phyloP scores from a whole-genome alignment of 495 filamentous ascomycete genomes.

The Podospora sp. region DNA sequence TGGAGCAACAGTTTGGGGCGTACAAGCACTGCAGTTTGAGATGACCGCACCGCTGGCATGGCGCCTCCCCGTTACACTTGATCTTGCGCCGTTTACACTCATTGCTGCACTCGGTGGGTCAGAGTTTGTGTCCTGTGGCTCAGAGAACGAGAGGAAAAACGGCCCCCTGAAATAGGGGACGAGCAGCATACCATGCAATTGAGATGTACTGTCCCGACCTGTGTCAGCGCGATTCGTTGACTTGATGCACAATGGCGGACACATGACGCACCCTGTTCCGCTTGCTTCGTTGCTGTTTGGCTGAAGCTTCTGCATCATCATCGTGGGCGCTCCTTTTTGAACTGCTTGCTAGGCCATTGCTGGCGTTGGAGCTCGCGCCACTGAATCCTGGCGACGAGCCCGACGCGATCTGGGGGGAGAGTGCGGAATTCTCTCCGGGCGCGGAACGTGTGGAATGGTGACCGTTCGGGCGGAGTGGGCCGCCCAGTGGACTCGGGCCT shows the following conservation, averaged over 20 bases:
- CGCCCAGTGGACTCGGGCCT: conserved; percentile 30
- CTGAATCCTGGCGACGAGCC: conserved; percentile 11
- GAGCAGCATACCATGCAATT: conserved; percentile 74
- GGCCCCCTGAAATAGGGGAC: background rate
- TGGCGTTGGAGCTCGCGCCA: background rate
- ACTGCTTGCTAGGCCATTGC: conserved; percentile 1
- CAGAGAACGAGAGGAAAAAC: background rate
- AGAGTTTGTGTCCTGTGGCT: background rate
- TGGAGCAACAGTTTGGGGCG: conserved; percentile 84
- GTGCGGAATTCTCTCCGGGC: conserved; percentile 44
- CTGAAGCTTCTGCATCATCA: conserved; percentile 36
- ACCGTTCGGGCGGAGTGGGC: conserved; percentile 25
- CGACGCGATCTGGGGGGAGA: background rate
- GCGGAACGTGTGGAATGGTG: conserved; percentile 36
- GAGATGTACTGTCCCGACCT: conserved; percentile 70
- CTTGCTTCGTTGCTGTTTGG: conserved; percentile 61
- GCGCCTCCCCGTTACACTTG: conserved; percentile 85
- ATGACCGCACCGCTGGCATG: conserved; percentile 83
- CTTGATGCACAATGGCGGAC: conserved; percentile 2
- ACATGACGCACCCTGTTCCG: conserved; percentile 51
- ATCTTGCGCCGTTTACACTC: conserved; percentile 91
- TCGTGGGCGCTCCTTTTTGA: conserved; percentile 45
- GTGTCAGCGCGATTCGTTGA: background rate
- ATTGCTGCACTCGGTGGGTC: conserved; percentile 53
- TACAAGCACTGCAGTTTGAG: conserved; percentile 81